These are phyloP conservation scores for Amoeboaphelidium occidentale DNA, from an alignment of 371 early-diverging fungal species.

Conservation along the genomic window DNA sequence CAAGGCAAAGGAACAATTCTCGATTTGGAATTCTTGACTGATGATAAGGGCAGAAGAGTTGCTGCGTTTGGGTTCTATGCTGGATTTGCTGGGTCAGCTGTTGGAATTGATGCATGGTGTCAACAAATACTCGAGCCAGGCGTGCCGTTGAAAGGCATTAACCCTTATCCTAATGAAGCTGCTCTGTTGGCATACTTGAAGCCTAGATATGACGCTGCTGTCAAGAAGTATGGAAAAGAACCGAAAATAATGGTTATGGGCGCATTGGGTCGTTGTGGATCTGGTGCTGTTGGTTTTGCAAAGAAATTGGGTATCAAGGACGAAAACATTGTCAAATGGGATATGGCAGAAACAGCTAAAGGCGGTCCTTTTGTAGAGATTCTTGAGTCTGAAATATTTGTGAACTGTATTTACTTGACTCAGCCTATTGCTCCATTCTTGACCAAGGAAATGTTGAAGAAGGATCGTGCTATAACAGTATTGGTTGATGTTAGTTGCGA, in stretches of 20 bases:
- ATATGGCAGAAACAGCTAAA: slow-evolving; percentile 64
- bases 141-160: slow-evolving; percentile 41
- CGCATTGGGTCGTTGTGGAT: slow-evolving; percentile 84
- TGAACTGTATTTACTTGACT: slow-evolving; percentile 91
- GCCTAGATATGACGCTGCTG: slow-evolving; percentile 34
- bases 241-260: slow-evolving; percentile 91
- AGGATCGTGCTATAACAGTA: slow-evolving; percentile 23
- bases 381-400: slow-evolving; percentile 62
- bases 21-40: slow-evolving; percentile 78
- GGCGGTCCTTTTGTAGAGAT: slow-evolving; percentile 89
- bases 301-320: slow-evolving; percentile 62
- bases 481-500: slow-evolving; percentile 89
- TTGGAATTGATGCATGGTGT: slow-evolving; percentile 80
- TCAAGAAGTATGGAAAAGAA: slow-evolving; percentile 23
- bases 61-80: slow-evolving; percentile 95
- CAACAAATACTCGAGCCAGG: slow-evolving; percentile 27
- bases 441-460: slow-evolving; percentile 36
- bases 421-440: slow-evolving; percentile 78
- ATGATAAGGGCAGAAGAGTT: slow-evolving; percentile 59
- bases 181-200: slow-evolving; percentile 43
- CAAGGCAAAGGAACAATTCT: slow-evolving; percentile 64
- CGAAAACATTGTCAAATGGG: slow-evolving; percentile 67
- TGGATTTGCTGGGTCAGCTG: slow-evolving; percentile 80
- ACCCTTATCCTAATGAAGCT: slow-evolving; percentile 60
- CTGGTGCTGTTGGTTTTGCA: slow-evolving; percentile 64